phyloP scores from a whole-genome alignment of 2,329 filamentous ascomycete genomes.

The Beauveria sp. region DNA sequence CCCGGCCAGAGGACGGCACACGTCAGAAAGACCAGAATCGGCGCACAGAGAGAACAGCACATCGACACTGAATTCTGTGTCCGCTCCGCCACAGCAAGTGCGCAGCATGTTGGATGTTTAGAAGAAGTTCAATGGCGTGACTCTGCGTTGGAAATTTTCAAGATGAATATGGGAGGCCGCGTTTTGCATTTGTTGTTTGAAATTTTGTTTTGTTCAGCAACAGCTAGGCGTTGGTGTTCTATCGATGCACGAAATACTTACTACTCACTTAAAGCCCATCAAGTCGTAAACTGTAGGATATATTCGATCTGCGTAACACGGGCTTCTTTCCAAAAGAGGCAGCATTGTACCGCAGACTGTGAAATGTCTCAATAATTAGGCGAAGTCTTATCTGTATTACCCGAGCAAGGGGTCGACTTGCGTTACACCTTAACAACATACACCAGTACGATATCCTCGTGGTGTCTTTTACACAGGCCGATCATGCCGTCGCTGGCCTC shows the following conservation, averaged over 20 bases:
- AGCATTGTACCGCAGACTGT: background rate
- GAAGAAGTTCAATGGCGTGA: background rate
- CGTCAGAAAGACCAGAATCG: slow-evolving; percentile 20
- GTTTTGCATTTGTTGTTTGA: background rate
- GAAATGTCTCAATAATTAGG: background rate
- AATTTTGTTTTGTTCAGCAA: background rate
- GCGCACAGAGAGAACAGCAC: slow-evolving; percentile 37
- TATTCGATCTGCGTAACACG: background rate
- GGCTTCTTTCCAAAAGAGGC: background rate
- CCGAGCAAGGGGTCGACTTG: background rate
- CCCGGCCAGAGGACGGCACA: slow-evolving; percentile 18
- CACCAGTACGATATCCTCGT: background rate
- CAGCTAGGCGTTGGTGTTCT: slow-evolving; percentile 7
- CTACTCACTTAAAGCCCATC: background rate
- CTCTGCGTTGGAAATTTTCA: background rate
- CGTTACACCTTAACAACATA: background rate
- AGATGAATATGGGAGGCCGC: background rate
- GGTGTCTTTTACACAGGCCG: background rate
- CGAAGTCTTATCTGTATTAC: background rate
- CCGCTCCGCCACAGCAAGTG: slow-evolving; percentile 44
- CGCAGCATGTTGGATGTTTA: slow-evolving; percentile 53
- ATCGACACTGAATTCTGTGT: slow-evolving; percentile 38
- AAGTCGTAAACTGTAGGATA: background rate
- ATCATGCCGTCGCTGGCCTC: background rate
- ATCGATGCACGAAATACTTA: background rate